phyloP scores from a whole-genome alignment of 1,139 yeast species.

The Taphrina sp. region DNA sequence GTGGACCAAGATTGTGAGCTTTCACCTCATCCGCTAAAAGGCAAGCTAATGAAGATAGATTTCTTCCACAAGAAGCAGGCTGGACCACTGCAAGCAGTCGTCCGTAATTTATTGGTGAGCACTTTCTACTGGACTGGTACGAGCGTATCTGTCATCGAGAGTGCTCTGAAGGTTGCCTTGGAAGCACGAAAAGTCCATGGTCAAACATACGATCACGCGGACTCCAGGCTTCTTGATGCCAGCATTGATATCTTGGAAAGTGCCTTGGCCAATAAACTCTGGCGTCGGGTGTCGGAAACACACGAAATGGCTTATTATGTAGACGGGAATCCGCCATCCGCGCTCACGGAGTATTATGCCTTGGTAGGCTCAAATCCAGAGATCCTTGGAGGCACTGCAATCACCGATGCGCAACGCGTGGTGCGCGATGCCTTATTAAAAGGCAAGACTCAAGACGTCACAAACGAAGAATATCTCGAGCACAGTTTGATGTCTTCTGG shows the following conservation, averaged over 20 bases:
- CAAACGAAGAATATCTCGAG: conserved; percentile 9
- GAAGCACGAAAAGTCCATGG: conserved; percentile 48
- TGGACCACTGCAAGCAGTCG: conserved; percentile 55
- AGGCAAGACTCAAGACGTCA: conserved; percentile 1
- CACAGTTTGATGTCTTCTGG: conserved; percentile 5
- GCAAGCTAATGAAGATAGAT: conserved; percentile 50
- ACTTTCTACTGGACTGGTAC: conserved; percentile 77
- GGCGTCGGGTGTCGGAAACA: conserved; percentile 57
- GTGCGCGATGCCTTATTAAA: not conserved
- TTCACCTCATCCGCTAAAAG: no score
- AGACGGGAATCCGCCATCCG: not conserved
- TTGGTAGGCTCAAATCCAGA: not conserved
- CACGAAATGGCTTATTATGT: conserved; percentile 59
- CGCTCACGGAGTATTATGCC: conserved; percentile 37
- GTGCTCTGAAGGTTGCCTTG: conserved; percentile 51
- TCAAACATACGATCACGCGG: conserved; percentile 46
- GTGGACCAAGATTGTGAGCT: conserved; percentile 55
- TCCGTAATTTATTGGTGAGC: conserved; percentile 62
- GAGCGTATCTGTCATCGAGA: conserved; percentile 49
- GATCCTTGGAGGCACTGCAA: conserved; percentile 17
- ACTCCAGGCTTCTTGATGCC: conserved; percentile 47
- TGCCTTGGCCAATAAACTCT: conserved; percentile 54
- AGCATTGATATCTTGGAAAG: conserved; percentile 51
- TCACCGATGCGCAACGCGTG: conserved; percentile 9
- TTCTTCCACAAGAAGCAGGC: conserved; percentile 42